These are phyloP conservation scores for Puccinia novopanici DNA, from an alignment of 1,284 basidiomycete genomes.

Conservation along the genomic window DNA sequence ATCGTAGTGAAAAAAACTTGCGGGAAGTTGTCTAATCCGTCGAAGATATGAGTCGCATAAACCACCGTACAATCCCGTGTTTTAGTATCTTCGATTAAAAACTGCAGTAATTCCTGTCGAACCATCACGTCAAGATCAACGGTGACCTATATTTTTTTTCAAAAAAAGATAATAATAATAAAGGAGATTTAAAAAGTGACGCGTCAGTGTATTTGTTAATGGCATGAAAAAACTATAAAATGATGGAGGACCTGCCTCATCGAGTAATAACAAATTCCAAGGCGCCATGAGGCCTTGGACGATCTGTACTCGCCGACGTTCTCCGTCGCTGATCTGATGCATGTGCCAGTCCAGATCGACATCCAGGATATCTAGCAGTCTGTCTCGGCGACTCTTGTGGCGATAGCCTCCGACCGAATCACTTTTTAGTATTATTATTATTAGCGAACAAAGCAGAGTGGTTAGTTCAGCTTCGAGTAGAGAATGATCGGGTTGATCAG, in stretches of 20 bases:
- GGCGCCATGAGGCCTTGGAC: slow-evolving; percentile 95
- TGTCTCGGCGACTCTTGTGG: slow-evolving; percentile 83
- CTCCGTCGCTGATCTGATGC: slow-evolving; percentile 92
- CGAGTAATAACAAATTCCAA: slow-evolving; percentile 89
- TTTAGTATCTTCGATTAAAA: slow-evolving; percentile 81
- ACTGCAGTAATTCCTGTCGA: slow-evolving; percentile 81
- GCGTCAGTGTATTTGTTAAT: neutral
- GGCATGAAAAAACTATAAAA: neutral
- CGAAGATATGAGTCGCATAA: slow-evolving; percentile 95
- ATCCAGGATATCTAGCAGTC: slow-evolving; percentile 84
- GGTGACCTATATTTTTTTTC: slow-evolving; percentile 67
- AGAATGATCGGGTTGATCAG: no score
- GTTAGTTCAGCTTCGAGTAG: no score
- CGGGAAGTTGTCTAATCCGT: slow-evolving; percentile 81
- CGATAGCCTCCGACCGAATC: slow-evolving; percentile 95
- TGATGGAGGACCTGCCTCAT: slow-evolving; percentile 68
- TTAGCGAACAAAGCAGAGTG: neutral
- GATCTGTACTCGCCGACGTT: slow-evolving; percentile 87
- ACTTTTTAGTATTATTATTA: slow-evolving; percentile 47
- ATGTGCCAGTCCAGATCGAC: slow-evolving; percentile 88
- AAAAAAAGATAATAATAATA: no score
- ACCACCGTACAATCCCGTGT: slow-evolving; percentile 82
- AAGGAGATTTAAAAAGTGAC: neutral
- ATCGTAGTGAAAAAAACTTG: neutral
- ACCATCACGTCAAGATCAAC: slow-evolving; percentile 98